These are phyloP conservation scores for Pezicula neosporulosa DNA, from an alignment of 2,329 filamentous ascomycete genomes.

Conservation along the genomic window DNA sequence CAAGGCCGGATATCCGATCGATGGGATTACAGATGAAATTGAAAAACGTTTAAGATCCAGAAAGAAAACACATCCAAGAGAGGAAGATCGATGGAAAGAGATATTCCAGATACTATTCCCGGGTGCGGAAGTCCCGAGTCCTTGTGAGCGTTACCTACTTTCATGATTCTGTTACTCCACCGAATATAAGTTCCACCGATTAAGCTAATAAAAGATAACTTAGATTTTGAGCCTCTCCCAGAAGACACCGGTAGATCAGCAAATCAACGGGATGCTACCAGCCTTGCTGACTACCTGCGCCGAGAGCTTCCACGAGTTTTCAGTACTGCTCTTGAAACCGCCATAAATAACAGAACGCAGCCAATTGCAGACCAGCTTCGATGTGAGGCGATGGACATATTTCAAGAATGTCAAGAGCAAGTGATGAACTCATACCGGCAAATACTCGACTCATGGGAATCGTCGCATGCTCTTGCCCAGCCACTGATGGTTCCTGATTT, in stretches of 20 bases:
- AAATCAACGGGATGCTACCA: neutral
- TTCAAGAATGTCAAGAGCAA: conserved; percentile 3
- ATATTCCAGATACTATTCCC: neutral
- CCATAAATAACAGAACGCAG: neutral
- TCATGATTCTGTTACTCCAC: too few species aligned
- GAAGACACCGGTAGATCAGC: neutral
- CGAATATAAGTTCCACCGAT: neutral
- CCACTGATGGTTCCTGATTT: too few species aligned
- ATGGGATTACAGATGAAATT: neutral
- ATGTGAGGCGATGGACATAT: conserved; percentile 1
- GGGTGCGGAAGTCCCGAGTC: neutral
- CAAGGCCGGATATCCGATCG: neutral
- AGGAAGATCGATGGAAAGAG: neutral
- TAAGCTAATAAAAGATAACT: neutral
- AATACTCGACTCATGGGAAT: too few species aligned
- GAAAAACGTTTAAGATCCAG: neutral
- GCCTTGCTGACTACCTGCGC: conserved; percentile 5
- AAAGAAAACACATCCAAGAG: neutral
- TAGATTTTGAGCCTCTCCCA: conserved; percentile 1
- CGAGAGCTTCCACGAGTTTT: conserved; percentile 4
- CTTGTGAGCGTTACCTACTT: neutral
- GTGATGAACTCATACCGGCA: neutral
- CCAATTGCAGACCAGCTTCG: conserved; percentile 3
- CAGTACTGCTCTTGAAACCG: conserved; percentile 1
- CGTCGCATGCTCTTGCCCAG: too few species aligned